Percentiles rank a stretch among this genome's conserved stretches.
Conservation (phyloP, 2,329 filamentous ascomycete species). For the Neofusicoccum ribis region DNA sequence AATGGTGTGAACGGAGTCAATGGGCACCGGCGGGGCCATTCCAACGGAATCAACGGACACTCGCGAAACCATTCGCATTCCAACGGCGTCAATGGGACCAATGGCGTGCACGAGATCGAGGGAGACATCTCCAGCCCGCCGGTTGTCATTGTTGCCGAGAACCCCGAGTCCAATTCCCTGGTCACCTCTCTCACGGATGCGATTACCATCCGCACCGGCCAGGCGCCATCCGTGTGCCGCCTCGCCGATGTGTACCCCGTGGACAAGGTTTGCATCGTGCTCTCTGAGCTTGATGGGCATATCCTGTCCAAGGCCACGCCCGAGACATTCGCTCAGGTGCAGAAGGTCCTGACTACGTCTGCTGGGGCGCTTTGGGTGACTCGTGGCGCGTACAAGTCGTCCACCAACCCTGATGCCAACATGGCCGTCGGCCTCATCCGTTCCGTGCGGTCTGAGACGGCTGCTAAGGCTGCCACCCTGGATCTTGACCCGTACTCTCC, state of each 20-base stretch:
- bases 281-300: background rate
- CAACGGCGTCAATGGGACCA: background rate
- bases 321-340: background rate
- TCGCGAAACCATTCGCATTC: too few relatives aligned
- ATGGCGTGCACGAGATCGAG: background rate
- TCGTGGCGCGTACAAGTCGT: background rate
- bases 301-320: background rate
- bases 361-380: constrained; percentile 17
- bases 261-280: constrained; percentile 1
- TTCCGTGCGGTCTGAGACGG: constrained; percentile 15
- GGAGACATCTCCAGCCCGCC: background rate
- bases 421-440: constrained; percentile 13
- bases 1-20: background rate
- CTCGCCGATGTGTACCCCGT: background rate
- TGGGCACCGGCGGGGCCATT: too few relatives aligned
- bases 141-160: constrained; percentile 3
- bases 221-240: background rate
- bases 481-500: constrained; percentile 12
- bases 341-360: constrained; percentile 4
- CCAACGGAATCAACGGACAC: too few relatives aligned
- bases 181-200: background rate
- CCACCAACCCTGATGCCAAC: constrained; percentile 7
- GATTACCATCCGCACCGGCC: background rate
- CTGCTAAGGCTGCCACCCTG: constrained; percentile 2
- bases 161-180: background rate